Conservation (phyloP, 2,329 filamentous ascomycete genomes). For the Pestalotiopsis sp. region DNA sequence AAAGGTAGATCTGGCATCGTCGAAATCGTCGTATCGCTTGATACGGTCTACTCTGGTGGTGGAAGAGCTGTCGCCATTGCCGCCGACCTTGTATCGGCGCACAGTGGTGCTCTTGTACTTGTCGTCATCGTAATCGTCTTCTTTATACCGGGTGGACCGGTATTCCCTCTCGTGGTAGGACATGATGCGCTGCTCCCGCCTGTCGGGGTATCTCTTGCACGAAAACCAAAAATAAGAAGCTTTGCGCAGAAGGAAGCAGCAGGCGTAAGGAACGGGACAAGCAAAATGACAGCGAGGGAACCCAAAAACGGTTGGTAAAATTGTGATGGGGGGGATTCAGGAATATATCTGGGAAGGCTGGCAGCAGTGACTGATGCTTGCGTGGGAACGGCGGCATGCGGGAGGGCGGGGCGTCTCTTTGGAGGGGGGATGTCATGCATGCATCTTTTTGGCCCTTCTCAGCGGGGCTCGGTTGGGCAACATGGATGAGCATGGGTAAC, state of each 20-base stretch:
- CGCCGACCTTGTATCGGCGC: conserved; percentile 34
- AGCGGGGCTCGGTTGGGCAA: conserved; percentile 8
- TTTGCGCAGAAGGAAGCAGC: neutral
- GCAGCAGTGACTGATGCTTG: conserved; percentile 5
- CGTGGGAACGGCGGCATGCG: conserved; percentile 5
- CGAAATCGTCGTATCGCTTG: conserved; percentile 41
- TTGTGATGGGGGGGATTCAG: neutral
- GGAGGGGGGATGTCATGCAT: conserved; percentile 5
- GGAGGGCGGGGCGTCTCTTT: neutral
- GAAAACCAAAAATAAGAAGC: neutral
- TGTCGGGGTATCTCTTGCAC: neutral
- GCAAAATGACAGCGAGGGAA: conserved; percentile 3
- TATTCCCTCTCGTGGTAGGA: conserved; percentile 19
- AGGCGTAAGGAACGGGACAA: neutral
- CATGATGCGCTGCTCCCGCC: conserved; percentile 11
- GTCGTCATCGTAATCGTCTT: conserved; percentile 27
- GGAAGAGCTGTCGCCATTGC: conserved; percentile 18
- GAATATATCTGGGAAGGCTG: conserved; percentile 15
- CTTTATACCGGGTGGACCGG: conserved; percentile 16
- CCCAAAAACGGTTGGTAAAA: neutral
- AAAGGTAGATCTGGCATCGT: conserved; percentile 50
- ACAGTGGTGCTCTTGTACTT: conserved; percentile 32
- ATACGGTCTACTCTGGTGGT: conserved; percentile 31
- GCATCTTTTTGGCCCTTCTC: neutral
- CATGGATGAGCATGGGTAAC: neutral